These are phyloP conservation scores for Castanopsis chinensis DNA, from an alignment of 306 rosid species.

Conservation along the genomic window DNA sequence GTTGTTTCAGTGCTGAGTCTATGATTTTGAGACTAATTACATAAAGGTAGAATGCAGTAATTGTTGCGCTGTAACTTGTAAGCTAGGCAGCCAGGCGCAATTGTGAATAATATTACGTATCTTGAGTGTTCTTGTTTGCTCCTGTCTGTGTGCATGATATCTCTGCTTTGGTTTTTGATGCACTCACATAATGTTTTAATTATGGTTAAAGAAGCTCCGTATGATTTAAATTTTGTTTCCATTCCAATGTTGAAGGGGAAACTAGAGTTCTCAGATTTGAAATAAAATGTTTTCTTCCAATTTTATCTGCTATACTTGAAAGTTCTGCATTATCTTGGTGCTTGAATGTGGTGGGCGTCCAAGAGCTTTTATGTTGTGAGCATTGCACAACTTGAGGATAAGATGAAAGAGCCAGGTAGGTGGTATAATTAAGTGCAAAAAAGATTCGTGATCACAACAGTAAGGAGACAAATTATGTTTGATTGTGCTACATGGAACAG, in stretches of 20 bases:
- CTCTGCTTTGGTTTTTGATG: not conserved
- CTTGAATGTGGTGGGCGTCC: not conserved
- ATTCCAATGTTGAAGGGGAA: not conserved
- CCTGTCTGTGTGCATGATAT: too few species aligned
- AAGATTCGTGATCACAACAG: constrained; percentile 1
- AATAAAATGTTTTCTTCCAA: not conserved
- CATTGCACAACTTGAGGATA: not conserved
- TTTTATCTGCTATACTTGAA: not conserved
- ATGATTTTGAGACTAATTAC: not conserved
- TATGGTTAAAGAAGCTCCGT: not conserved
- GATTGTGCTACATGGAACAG: not conserved
- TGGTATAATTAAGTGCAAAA: not conserved
- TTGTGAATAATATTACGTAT: not conserved
- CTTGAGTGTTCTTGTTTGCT: too few species aligned
- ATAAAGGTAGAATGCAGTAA: not conserved
- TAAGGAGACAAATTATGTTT: not conserved
- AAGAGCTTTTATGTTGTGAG: not conserved
- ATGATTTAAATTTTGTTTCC: not conserved
- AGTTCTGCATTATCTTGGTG: not conserved
- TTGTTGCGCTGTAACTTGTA: not conserved
- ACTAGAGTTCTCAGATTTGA: not conserved
- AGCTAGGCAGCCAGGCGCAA: not conserved
- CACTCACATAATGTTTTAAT: not conserved
- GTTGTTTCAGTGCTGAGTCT: not conserved
- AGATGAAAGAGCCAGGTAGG: not conserved